phyloP scores from a whole-genome alignment of 176 grass and related monocot species.

The Carex pumila region DNA sequence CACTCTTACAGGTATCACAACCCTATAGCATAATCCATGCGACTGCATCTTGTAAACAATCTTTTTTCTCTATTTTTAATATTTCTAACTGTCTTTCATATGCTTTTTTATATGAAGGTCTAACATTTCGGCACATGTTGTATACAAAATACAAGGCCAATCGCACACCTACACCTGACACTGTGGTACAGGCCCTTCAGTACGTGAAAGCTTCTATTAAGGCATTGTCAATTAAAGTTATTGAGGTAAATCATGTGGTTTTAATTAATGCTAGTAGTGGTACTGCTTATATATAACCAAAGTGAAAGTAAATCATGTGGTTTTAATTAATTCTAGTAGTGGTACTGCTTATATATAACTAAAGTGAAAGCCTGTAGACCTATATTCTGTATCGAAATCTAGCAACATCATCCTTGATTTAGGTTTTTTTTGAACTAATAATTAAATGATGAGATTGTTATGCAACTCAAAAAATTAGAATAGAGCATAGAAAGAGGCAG shows the following conservation, averaged over 20 bases:
- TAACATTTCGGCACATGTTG: conserved; percentile 91
- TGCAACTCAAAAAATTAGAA: background rate
- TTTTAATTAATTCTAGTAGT: background rate
- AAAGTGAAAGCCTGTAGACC: background rate
- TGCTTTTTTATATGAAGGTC: conserved; percentile 38
- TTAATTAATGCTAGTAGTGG: background rate
- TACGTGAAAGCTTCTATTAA: conserved; percentile 98
- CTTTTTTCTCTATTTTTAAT: background rate
- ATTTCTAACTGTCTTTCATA: background rate
- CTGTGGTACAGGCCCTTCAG: conserved; percentile 81
- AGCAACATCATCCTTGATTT: background rate
- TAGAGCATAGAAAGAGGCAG: background rate
- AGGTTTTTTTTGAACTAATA: background rate
- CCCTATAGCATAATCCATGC: background rate
- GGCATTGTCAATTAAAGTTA: conserved; percentile 88
- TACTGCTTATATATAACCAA: background rate
- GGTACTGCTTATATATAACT: background rate
- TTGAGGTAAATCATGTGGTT: conserved; percentile 58
- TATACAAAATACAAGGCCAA: conserved; percentile 93
- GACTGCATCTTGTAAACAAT: background rate
- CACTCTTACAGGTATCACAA: background rate
- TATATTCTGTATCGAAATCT: background rate
- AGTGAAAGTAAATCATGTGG: conserved; percentile 23
- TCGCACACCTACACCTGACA: conserved; percentile 81
- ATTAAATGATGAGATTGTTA: background rate